Conservation (phyloP, 345 rosid genomes). For the Melaleuca quinquenervia region DNA sequence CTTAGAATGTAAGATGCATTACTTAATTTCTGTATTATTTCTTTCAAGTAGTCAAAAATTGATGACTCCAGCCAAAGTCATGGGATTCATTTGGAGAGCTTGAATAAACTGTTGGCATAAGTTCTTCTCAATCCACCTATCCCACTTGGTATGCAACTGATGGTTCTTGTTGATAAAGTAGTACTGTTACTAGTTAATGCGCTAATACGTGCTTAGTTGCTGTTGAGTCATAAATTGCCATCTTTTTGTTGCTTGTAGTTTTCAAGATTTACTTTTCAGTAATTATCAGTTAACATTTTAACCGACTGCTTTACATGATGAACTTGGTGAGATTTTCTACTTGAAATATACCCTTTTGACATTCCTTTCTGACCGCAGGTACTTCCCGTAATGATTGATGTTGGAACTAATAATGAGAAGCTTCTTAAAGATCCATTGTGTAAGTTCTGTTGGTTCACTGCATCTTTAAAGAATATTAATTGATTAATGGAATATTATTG, state of each 20-base stretch:
- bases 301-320: not conserved
- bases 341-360: not conserved
- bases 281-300: not conserved
- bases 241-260: not conserved
- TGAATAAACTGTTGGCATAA: not conserved
- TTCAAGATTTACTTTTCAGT: not conserved
- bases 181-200: not conserved
- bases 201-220: not conserved
- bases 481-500: not conserved
- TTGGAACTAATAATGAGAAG: conserved; percentile 95
- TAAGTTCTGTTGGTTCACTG: conserved; percentile 25
- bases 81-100: not conserved
- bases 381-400: conserved; percentile 98
- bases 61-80: not conserved
- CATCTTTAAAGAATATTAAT: not conserved
- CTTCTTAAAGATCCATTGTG: conserved; percentile 77
- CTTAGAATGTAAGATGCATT: not conserved
- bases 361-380: conserved; percentile 31
- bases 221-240: not conserved
- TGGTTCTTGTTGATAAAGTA: not conserved
- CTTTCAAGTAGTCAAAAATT: not conserved
- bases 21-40: not conserved
- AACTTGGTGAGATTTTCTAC: not conserved
- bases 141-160: not conserved
- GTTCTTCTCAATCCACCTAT: not conserved